A percentile compares a stretch with the other conserved stretches of the same genome.
Conservation (phyloP, 2,329 filamentous ascomycete species). For the Lizonia empirigonia region DNA sequence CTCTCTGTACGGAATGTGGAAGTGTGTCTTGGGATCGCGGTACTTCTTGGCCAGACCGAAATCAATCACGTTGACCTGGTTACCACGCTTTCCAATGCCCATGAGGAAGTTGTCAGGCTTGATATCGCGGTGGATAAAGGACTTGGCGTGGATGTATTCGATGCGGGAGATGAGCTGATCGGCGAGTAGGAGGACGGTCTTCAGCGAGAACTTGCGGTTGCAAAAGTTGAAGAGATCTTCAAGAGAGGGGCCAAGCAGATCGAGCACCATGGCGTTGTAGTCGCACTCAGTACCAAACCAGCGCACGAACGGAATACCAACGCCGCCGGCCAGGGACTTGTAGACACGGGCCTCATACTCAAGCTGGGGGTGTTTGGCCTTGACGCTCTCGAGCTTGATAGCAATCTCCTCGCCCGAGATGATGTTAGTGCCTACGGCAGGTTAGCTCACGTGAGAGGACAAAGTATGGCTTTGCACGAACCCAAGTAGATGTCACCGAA, state of each 20-base stretch:
- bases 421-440: conserved; percentile 83
- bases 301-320: conserved; percentile 97
- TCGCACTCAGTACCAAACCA: conserved; percentile 99
- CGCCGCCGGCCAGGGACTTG: conserved; percentile 87
- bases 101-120: conserved; percentile 99
- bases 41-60: conserved; percentile 99
- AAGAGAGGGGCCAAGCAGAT: conserved; percentile 91
- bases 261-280: conserved; percentile 99
- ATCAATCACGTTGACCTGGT: conserved; percentile 99
- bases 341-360: conserved; percentile 98
- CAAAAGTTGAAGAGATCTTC: conserved; percentile 99
- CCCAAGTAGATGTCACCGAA: conserved; percentile 98
- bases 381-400: conserved; percentile 99
- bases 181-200: conserved; percentile 94
- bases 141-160: conserved; percentile 99
- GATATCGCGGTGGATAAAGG: conserved; percentile 99
- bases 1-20: conserved; percentile 99
- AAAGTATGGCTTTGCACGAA: conserved; percentile 46
- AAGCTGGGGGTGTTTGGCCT: conserved; percentile 98
- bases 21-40: conserved; percentile 98
- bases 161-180: conserved; percentile 99
- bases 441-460: conserved; percentile 25
- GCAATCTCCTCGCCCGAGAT: conserved; percentile 99
- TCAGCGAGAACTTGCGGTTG: conserved; percentile 99
- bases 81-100: conserved; percentile 98